Conservation (phyloP, 2,329 filamentous ascomycete genomes). For the Colletotrichum cereale region DNA sequence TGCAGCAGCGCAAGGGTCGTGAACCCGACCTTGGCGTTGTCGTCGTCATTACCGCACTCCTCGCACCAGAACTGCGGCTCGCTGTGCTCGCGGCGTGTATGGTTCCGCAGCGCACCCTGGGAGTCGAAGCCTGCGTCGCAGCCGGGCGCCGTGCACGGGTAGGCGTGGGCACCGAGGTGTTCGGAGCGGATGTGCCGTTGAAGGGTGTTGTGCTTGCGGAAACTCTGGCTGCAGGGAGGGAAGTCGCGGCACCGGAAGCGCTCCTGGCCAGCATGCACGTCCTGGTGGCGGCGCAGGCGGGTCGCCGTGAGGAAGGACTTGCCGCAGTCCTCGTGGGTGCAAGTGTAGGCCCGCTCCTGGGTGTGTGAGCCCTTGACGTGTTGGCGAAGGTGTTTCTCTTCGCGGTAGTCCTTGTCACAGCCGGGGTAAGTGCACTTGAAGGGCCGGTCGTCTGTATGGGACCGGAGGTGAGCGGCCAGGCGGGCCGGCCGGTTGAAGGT, state of each 20-base stretch:
- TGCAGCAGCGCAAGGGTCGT: conserved; percentile 78
- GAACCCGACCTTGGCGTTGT: conserved; percentile 69
- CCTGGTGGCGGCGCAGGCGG: conserved; percentile 79
- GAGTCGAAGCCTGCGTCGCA: conserved; percentile 82
- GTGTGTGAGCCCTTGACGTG: conserved; percentile 88
- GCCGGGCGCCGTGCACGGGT: conserved; percentile 70
- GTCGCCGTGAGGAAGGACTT: conserved; percentile 88
- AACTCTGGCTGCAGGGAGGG: conserved; percentile 79
- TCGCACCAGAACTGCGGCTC: conserved; percentile 81
- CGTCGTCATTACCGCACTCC: conserved; percentile 70
- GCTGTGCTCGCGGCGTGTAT: conserved; percentile 78
- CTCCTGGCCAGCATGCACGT: conserved; percentile 83
- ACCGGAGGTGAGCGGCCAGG: conserved; percentile 82
- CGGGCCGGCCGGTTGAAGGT: conserved; percentile 89
- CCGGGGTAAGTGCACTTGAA: conserved; percentile 77
- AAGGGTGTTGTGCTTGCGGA: conserved; percentile 89
- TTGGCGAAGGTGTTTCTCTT: conserved; percentile 86
- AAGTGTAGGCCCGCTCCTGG: conserved; percentile 75
- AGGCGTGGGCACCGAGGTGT: conserved; percentile 80
- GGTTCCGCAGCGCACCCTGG: conserved; percentile 76
- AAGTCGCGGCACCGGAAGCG: conserved; percentile 80
- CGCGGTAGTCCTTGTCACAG: conserved; percentile 87
- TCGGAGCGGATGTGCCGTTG: conserved; percentile 83
- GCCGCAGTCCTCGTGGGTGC: conserved; percentile 78
- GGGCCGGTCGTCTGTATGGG: conserved; percentile 87